Base-by-base conservation (phyloP, 768 basidiomycete species). In the Podaxis mareebaensis region DNA sequence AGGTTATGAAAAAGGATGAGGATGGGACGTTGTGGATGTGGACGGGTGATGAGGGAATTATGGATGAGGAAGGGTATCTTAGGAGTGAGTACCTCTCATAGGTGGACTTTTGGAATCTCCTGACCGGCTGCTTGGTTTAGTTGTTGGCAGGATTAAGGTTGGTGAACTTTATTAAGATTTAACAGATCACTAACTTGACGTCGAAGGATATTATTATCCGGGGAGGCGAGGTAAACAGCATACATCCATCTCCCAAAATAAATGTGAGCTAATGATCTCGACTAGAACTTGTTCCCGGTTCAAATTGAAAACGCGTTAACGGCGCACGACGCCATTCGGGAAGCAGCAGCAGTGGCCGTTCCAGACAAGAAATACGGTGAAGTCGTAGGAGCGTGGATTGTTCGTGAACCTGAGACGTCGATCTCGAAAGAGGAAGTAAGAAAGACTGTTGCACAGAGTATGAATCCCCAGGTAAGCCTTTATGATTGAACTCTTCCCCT, bases 21-120 rank as follows among this genome's bases (percentile, higher is more conserved):
- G 71, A 79, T 13, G 87, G 85, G 20, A 82, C 75, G 3, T 67
- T 89, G 39, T 94, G 92, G 92, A 92, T 94, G 87, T 83, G 89
- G 72, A 92, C 90, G 0, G 92, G 92, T 0, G 92, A 95, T 69
- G 85, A 92, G 68, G 92, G 84, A 0, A 86, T 90, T 38, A 82
- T 95, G 76, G 92, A 95, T 67, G 84, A 88, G 58, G 88, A 94
- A 58, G 92, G 92, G 1, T 94, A 93, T 74, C 72, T 94, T 20
- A 74, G 76, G 67, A 86, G 92, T 92, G 67, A 64, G 87, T 77
- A 13, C 36, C 17, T 40, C 54, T 54, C 12, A 13, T 38, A 22
- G 42, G 20, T 3, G 17, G 46, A 8, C 55, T 36, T 64, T n/a
- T 36, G 33, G 53, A 53, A 53, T 20, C 15, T 8, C 55, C 39